Conservation (phyloP, 2,329 filamentous ascomycete genomes). For the Paraconiothyrium brasiliense region DNA sequence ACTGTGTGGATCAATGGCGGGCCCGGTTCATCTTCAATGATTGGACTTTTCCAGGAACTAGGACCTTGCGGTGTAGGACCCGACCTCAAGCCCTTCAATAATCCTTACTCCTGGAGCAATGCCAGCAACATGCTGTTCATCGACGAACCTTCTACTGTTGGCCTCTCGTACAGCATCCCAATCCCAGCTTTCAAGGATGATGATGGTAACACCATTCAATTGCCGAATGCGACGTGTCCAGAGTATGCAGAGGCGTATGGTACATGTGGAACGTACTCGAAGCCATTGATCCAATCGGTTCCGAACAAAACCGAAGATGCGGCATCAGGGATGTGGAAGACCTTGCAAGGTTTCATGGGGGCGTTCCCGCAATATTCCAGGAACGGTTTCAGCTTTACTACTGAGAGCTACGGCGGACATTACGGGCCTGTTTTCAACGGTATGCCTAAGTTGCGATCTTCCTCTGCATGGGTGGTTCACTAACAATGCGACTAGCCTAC, state of each 20-base stretch:
- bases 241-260: constrained; percentile 56
- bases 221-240: constrained; percentile 60
- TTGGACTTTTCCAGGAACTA: constrained; percentile 63
- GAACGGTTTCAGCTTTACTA: constrained; percentile 64
- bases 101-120: constrained; percentile 71
- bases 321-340: constrained; percentile 69
- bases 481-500: constrained; percentile 42
- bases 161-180: constrained; percentile 64
- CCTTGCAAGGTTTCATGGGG: constrained; percentile 70
- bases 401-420: constrained; percentile 67
- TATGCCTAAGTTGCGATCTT: constrained; percentile 43
- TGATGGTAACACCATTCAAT: constrained; percentile 50
- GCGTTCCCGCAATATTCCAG: constrained; percentile 61
- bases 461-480: constrained; percentile 43
- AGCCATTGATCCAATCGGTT: constrained; percentile 60
- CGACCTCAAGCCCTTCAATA: constrained; percentile 61
- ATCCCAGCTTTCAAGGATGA: constrained; percentile 53
- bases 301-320: constrained; percentile 63
- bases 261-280: constrained; percentile 66
- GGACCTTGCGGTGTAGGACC: constrained; percentile 63
- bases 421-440: constrained; percentile 65
- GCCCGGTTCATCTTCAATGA: constrained; percentile 67
- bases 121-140: constrained; percentile 75
- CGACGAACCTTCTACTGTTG: constrained; percentile 70
- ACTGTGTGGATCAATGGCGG: constrained; percentile 68